Evolutionary conservation across 2,329 filamentous ascomycete genomes (phyloP).

Genomic region (Dryadomyces quercivorus): DNA sequence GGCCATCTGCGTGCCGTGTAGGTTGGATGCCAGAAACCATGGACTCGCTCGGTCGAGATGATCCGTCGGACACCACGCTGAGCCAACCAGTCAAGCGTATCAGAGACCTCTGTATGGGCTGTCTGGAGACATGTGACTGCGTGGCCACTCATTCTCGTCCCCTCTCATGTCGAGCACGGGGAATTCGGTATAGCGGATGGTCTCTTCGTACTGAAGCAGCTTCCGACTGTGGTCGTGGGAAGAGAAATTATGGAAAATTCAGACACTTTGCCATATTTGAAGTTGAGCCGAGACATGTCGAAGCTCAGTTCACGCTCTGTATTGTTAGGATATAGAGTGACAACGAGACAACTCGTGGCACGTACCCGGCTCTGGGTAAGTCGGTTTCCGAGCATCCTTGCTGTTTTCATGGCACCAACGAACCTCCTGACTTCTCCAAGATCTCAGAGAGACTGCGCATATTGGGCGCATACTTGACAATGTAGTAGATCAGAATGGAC

Average conservation of each 20-base stretch:
- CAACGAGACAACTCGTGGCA: background rate
- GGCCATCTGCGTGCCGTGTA: constrained; percentile 10
- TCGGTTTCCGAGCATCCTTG: background rate
- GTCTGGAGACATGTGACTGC: background rate
- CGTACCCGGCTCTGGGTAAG: background rate
- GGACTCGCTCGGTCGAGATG: constrained; percentile 5
- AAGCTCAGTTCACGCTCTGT: constrained; percentile 6
- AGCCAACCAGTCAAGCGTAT: constrained; percentile 7
- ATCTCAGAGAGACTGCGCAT: constrained; percentile 3
- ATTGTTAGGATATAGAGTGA: background rate
- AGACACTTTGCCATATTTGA: constrained; percentile 1
- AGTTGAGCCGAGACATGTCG: constrained; percentile 8
- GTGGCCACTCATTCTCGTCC: background rate
- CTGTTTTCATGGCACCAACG: background rate
- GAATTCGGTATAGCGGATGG: constrained; percentile 7
- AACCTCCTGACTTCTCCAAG: constrained; percentile 5
- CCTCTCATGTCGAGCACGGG: constrained; percentile 3
- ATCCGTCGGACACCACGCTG: constrained; percentile 5
- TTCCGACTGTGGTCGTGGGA: background rate
- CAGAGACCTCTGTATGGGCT: constrained; percentile 4
- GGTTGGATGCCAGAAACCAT: constrained; percentile 7
- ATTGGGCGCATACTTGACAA: constrained; percentile 3
- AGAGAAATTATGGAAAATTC: constrained; percentile 7
- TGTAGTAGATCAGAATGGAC: constrained; percentile 1
- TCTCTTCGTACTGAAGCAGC: constrained; percentile 5